These are phyloP conservation scores for Blastobotrys capitulatus DNA, from an alignment of 1,139 yeast species.

Conservation along the genomic window DNA sequence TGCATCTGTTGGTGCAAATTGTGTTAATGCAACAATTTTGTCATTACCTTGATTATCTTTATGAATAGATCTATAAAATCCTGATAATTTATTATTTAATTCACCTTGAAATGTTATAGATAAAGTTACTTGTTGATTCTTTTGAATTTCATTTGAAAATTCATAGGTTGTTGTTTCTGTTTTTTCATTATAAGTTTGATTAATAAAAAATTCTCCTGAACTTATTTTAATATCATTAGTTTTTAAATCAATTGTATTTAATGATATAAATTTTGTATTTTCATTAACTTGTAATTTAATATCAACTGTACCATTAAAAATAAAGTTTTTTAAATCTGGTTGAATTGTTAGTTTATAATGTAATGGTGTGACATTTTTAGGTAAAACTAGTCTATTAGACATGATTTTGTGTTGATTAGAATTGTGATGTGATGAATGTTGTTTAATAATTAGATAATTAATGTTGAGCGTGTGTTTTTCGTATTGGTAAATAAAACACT, in stretches of 20 bases:
- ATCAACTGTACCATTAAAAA: constrained; percentile 59
- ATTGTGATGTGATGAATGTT: too few species aligned
- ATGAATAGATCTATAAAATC: constrained; percentile 76
- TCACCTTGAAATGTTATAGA: constrained; percentile 60
- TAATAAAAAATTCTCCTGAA: constrained; percentile 7
- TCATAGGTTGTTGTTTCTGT: constrained; percentile 60
- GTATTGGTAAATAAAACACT: too few species aligned
- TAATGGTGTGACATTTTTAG: constrained; percentile 63
- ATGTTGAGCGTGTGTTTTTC: too few species aligned
- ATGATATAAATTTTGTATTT: constrained; percentile 44
- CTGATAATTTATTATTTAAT: constrained; percentile 72
- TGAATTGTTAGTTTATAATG: constrained; percentile 69
- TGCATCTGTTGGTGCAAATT: constrained; percentile 82
- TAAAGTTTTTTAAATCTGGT: constrained; percentile 67
- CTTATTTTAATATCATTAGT: constrained; percentile 32
- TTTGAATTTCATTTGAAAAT: constrained; percentile 44
- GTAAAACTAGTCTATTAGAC: constrained; percentile 54
- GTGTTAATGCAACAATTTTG: constrained; percentile 69
- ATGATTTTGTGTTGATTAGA: background rate
- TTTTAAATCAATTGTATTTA: constrained; percentile 63
- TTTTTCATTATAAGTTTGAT: constrained; percentile 42
- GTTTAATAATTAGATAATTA: too few species aligned
- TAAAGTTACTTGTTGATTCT: constrained; percentile 43
- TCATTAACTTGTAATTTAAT: constrained; percentile 62
- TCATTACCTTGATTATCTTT: constrained; percentile 51